Percentiles rank a stretch among this genome's conserved stretches.
These are phyloP conservation scores for Lonicera japonica DNA, from an alignment of 129 eudicot genomes.

Conservation along the genomic window DNA sequence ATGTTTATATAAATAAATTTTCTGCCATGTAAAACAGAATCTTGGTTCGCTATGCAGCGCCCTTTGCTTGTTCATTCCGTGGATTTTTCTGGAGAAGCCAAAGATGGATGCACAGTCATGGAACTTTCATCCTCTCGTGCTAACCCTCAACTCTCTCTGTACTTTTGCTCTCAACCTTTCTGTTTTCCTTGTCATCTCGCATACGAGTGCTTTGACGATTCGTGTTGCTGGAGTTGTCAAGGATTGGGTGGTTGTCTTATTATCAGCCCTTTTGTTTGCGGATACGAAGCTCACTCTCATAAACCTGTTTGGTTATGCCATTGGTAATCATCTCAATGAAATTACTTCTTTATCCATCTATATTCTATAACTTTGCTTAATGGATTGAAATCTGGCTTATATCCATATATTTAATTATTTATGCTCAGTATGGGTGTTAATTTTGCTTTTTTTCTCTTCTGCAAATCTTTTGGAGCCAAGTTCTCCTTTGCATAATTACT, in stretches of 20 bases:
- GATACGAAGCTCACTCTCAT: constrained; percentile 86
- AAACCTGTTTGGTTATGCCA: constrained; percentile 83
- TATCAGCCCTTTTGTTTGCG: constrained; percentile 91
- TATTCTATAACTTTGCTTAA: no score
- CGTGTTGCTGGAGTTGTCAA: constrained; percentile 98
- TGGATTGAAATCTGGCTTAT: no score
- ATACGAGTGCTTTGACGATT: constrained; percentile 93
- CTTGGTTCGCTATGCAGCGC: constrained; percentile 57
- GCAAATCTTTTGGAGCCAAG: no score
- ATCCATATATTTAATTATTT: no score
- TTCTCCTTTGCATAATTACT: no score
- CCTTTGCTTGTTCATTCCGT: constrained; percentile 82
- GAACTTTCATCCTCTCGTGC: constrained; percentile 63
- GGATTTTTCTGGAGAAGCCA: constrained; percentile 86
- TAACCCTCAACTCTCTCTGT: constrained; percentile 81
- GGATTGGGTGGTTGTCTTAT: constrained; percentile 94
- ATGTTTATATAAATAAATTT: no score
- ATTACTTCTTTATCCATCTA: not conserved
- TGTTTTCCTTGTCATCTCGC: constrained; percentile 89
- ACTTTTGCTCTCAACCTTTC: constrained; percentile 93
- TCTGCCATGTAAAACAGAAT: constrained; percentile 14
- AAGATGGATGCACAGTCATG: constrained; percentile 86
- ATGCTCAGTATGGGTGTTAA: no score
- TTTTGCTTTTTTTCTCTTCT: no score
- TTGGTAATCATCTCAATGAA: constrained; percentile 45